Evolutionary conservation across 2,329 filamentous ascomycete genomes (phyloP), one percentile per base, ranked within the genome.

Genomic region (Pseudofabraea citricarpa): DNA sequence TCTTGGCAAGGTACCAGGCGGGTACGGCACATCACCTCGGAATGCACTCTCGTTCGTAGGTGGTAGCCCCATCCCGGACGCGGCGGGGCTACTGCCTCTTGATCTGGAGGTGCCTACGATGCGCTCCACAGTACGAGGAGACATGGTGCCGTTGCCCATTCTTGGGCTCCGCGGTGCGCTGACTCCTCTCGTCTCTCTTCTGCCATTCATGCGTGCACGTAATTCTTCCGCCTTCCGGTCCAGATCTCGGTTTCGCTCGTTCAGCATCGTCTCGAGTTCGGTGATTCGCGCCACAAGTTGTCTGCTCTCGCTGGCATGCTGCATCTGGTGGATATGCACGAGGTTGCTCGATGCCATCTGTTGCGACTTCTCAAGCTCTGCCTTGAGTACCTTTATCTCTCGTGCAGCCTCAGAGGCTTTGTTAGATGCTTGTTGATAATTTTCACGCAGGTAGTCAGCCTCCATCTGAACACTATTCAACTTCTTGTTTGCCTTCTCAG

Each of bases 131-230:
- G 46, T 44, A 20, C 44, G 42, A 13, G 57, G 55, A 44, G 53
- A 58, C 45, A 54, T 56, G n/a, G 50, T 55, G 15, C 41, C 44
- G 22, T 39, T 45, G 12, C 50, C 55, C 50, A 60, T 50, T 37
- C 57, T 44, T 9, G 60, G 60, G 43, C 57, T 60, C 6, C 56
- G 41, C 4, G 60, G 58, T 3, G 55, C 50, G 31, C 50, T 55
- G 2, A 56, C 52, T 3, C 57, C 58, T 39, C 60, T 51, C 2
- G 56, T 59, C 5, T 44, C 47, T 56, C 53, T 66, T 57, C 40
- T 57, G 49, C 70, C 72, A 69, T 52, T 74, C 59, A 31, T 58
- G 20, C 49, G 54, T 56, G 47, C 63, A 56, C 12, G 69, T 64
- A 59, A 36, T 37, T 62, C 56, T 20, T 58, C 57, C 7, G 66